Evolutionary conservation across 1,284 basidiomycete species (phyloP), one percentile per base, ranked within the genome.

Genomic region (Fomitopsis palustris): DNA sequence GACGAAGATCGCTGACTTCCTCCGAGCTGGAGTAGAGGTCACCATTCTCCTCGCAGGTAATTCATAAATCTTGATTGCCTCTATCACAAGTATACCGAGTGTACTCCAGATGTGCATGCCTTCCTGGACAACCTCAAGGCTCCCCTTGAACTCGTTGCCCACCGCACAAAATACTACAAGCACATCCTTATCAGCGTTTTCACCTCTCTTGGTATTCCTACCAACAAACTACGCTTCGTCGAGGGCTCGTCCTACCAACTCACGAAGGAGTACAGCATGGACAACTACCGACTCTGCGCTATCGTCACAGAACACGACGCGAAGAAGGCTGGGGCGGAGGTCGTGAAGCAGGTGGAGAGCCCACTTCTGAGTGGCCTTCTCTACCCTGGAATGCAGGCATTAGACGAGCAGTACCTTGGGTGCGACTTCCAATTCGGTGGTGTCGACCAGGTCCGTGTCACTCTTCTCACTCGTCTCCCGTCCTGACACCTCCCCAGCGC

Each of bases 351-450:
- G 75, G 95, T 97, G 4, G 91, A 95, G 61, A 95, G 88, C 67
- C 94, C 97, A 0, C 77, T 98, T 53, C 80, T 99, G 57, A 93
- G 91, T 65, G 95, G 95, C 3, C 75, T 99, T 62, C 83, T 99
- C 62, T 99, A 99, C 82, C 96, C 96, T 0, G 94, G 96, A 37
- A 75, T 99, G 38, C 97, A 99, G 71, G 95, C 96, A 14, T 83
- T 99, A 25, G 97, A 99, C 69, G 97, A 99, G 75, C 88, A 99
- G 77, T 98, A 98, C 81, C 84, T 99, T 25, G 92, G 83, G 19
- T 92, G 93, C 25, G 95, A 99, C 74, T 96, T 99, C 78, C 97
- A 99, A 74, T 99, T 99, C 65, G 97, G 97, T 31, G 96, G 97
- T 62, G 88, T 96, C 8, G 97, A 99, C 72, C 96, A 98, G 84